Evolutionary conservation across 176 grass and related monocot species (phyloP).

Genomic region (Phoenix roebelenii): DNA sequence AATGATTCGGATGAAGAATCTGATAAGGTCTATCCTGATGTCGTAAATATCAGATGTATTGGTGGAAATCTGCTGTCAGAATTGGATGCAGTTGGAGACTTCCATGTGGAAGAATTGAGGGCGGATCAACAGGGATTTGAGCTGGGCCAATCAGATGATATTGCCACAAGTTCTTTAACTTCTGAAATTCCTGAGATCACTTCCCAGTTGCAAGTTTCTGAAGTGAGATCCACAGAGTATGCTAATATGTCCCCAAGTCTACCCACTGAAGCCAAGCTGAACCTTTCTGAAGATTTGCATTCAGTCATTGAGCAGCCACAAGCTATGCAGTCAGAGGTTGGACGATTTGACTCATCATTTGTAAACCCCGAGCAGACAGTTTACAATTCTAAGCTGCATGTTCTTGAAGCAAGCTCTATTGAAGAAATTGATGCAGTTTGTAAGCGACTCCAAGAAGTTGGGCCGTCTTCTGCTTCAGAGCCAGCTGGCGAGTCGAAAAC

Average conservation of each 20-base stretch:
- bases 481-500: background rate
- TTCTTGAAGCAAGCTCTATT: slow-evolving; percentile 44
- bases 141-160: slow-evolving; percentile 20
- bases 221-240: background rate
- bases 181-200: slow-evolving; percentile 5
- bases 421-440: slow-evolving; percentile 36
- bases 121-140: slow-evolving; percentile 21
- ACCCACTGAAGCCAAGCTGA: slow-evolving; percentile 10
- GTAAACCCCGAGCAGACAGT: slow-evolving; percentile 64
- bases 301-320: slow-evolving; percentile 13
- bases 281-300: slow-evolving; percentile 19
- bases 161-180: slow-evolving; percentile 13
- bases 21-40: slow-evolving; percentile 61
- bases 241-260: slow-evolving; percentile 11
- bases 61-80: slow-evolving; percentile 67
- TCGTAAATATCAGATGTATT: slow-evolving; percentile 39
- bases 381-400: slow-evolving; percentile 54
- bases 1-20: slow-evolving; percentile 62
- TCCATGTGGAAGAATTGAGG: slow-evolving; percentile 37
- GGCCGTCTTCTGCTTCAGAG: slow-evolving; percentile 1
- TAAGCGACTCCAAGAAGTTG: slow-evolving; percentile 22
- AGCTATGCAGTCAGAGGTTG: slow-evolving; percentile 20
- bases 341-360: slow-evolving; percentile 25
- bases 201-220: too few relatives aligned
- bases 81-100: slow-evolving; percentile 63